Evolutionary conservation across 768 basidiomycete genomes (phyloP).

Genomic region (Suillus fuscotomentosus): DNA sequence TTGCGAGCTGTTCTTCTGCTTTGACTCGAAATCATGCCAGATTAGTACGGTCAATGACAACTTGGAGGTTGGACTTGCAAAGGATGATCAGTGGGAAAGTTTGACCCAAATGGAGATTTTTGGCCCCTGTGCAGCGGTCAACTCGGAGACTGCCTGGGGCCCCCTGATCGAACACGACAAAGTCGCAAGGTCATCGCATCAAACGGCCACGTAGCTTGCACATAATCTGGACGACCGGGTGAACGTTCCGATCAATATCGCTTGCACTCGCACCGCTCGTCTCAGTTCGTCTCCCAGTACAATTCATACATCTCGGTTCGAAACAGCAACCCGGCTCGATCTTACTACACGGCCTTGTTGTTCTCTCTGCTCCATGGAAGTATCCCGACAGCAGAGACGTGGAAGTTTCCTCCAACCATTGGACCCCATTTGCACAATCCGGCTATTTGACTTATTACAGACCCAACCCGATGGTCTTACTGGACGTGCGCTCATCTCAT

Average conservation of each 20-base stretch:
- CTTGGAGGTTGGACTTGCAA: background rate
- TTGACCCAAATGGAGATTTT: slow-evolving; percentile 1
- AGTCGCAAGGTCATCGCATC: background rate
- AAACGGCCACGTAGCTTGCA: background rate
- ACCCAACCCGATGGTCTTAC: background rate
- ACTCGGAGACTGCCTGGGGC: background rate
- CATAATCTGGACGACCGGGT: background rate
- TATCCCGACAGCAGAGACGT: background rate
- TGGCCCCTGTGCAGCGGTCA: background rate
- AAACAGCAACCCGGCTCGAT: background rate
- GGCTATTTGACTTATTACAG: background rate
- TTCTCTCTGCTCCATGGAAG: background rate
- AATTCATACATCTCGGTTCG: background rate
- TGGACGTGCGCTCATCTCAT: background rate
- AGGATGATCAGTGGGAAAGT: background rate
- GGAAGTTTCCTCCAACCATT: background rate
- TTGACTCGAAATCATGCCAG: slow-evolving; percentile 10
- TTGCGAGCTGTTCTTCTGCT: slow-evolving; percentile 9
- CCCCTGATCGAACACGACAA: background rate
- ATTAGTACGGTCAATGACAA: background rate
- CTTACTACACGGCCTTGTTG: background rate
- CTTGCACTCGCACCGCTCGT: background rate
- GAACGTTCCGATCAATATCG: background rate
- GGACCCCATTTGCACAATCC: background rate
- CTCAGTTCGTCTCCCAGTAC: background rate